phyloP scores from a whole-genome alignment of 2,329 filamentous ascomycete species.

The Trichoderma arundinaceum region DNA sequence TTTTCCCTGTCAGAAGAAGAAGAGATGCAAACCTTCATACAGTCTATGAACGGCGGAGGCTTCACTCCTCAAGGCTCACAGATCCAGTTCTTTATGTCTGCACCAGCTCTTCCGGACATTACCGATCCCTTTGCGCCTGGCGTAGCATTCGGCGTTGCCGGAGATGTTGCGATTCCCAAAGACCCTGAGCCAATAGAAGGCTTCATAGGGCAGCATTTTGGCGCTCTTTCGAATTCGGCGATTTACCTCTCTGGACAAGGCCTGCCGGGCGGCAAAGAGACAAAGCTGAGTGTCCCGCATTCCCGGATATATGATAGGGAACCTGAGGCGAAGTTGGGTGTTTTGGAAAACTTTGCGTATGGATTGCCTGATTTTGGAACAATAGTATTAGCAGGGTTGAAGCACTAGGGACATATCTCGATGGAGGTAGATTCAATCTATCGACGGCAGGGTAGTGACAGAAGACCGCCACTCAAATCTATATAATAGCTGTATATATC shows the following conservation, averaged over 20 bases:
- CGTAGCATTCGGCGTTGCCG: conserved; percentile 45
- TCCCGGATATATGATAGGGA: conserved; percentile 40
- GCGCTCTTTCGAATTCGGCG: conserved; percentile 66
- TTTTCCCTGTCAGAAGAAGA: conserved; percentile 54
- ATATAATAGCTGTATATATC: conserved; percentile 22
- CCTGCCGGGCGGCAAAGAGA: conserved; percentile 33
- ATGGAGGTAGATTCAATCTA: neutral
- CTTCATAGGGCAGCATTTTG: conserved; percentile 58
- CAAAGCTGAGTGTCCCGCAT: conserved; percentile 46
- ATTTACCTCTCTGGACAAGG: conserved; percentile 53
- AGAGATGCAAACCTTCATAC: conserved; percentile 60
- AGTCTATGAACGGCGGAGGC: conserved; percentile 53
- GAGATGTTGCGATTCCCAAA: conserved; percentile 25
- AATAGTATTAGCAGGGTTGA: conserved; percentile 25
- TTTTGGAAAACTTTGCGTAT: conserved; percentile 23
- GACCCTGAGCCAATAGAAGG: conserved; percentile 15
- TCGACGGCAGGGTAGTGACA: neutral
- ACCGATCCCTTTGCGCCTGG: conserved; percentile 32
- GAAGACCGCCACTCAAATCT: neutral
- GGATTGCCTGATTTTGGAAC: conserved; percentile 32
- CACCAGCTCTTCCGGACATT: conserved; percentile 39
- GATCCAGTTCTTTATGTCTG: conserved; percentile 68
- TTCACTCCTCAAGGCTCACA: conserved; percentile 67
- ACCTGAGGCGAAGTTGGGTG: conserved; percentile 5
- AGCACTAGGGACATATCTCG: neutral